Base-by-base conservation (phyloP, 768 basidiomycete species). In the Pisolithus marmoratus region DNA sequence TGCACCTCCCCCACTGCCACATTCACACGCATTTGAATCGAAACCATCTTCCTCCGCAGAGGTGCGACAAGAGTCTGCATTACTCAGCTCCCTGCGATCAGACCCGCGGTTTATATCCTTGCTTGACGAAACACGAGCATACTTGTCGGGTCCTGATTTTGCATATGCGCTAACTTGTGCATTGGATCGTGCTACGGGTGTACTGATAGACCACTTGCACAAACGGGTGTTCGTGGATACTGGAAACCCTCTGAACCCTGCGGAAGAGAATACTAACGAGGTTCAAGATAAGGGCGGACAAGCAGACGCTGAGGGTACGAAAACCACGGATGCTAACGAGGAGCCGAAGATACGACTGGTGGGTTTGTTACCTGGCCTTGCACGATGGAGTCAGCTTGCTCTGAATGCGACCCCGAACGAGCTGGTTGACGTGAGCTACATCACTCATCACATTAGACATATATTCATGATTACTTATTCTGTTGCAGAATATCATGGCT, bases 341-440 rank as follows among this genome's bases (percentile, higher is more conserved):
- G 78, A 77, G 24, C 64, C 74, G 46, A 75, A 78, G 58, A 79
- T 90, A 46, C 73, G 88, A 43, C 67, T 96, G 14, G 94, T 91
- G 14, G 83, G 84, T 5, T 69, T 95, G 58, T 69, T 97, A 26
- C 94, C 93, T 4, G 86, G 81, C 1, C 70, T 96, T 38, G 83
- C 87, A 50, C 72, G 82, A 51, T 93, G 92, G 90, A 67, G 84
- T 59, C 80, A 80, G 56, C 52, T 82, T 52, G 83, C 84, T 37
- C 64, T 92, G 58, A 77, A 81, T 55, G 79, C 79, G 17, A 63
- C 85, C 50, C 90, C 88, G 34, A 91, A 90, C 63, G 89, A 88
- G 64, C 71, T 92, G 57, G 79, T 91, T 26, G 90, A 94, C 71
- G 92, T 91, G 63, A 68, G 87, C 78, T 7, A 20, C 12, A 8